A percentile compares a stretch with the other conserved stretches of the same genome.
Conservation (phyloP, 257 asterid genomes). For the Hygrophila difformis region DNA sequence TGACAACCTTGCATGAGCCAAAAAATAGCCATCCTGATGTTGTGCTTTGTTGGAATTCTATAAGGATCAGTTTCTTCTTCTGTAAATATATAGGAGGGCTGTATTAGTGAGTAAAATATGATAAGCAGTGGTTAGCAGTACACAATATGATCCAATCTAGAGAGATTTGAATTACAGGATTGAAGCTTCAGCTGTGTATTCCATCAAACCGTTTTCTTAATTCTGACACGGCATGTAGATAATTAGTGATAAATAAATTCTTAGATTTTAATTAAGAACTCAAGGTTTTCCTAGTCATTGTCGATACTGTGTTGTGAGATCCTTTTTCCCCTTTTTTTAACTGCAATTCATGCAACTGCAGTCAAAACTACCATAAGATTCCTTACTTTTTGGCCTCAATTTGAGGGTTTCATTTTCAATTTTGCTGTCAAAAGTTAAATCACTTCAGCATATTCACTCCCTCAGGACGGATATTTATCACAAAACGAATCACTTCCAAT, state of each 20-base stretch:
- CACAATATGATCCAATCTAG: neutral
- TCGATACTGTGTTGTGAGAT: neutral
- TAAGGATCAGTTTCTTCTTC: slow-evolving; percentile 82
- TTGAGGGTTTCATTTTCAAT: slow-evolving; percentile 15
- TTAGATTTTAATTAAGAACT: neutral
- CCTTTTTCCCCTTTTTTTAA: too few relatives aligned
- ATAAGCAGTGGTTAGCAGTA: neutral
- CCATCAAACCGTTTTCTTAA: too few relatives aligned
- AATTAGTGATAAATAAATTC: neutral
- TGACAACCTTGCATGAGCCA: slow-evolving; percentile 89
- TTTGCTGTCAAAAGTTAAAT: slow-evolving; percentile 15
- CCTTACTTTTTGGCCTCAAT: slow-evolving; percentile 3
- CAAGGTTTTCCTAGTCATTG: neutral
- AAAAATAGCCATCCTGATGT: slow-evolving; percentile 85
- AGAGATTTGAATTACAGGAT: neutral
- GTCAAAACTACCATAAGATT: slow-evolving; percentile 7
- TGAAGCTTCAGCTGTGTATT: neutral
- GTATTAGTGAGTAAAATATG: slow-evolving; percentile 10
- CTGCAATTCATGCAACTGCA: slow-evolving; percentile 12
- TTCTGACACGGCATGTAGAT: too few relatives aligned
- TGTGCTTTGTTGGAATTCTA: slow-evolving; percentile 77
- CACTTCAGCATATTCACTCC: slow-evolving; percentile 18
- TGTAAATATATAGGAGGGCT: slow-evolving; percentile 25
- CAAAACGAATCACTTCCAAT: slow-evolving; percentile 3
- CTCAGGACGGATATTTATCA: slow-evolving; percentile 10